phyloP scores from a whole-genome alignment of 148 eudicot species.

The Spergularia marina region DNA sequence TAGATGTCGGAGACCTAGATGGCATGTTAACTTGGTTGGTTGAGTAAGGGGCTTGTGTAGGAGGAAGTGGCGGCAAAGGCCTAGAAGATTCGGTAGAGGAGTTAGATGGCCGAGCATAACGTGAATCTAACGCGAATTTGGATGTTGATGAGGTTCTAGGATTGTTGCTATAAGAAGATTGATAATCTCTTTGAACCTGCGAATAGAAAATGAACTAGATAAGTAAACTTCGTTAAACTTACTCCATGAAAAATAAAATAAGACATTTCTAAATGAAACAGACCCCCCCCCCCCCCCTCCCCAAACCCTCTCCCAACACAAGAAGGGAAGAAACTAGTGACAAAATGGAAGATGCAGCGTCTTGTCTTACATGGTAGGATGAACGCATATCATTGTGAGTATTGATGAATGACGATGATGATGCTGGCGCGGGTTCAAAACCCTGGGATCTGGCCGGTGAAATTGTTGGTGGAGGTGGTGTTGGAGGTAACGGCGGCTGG shows the following conservation, averaged over 20 bases:
- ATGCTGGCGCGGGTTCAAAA: constrained; percentile 41
- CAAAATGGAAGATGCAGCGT: constrained; percentile 1
- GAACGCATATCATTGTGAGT: constrained; percentile 47
- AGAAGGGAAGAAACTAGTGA: background rate
- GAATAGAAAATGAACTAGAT: constrained; percentile 12
- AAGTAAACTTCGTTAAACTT: background rate
- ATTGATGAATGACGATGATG: constrained; percentile 47
- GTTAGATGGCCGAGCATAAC: constrained; percentile 45
- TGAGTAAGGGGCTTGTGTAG: constrained; percentile 86
- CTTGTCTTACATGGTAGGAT: constrained; percentile 58
- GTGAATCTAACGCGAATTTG: constrained; percentile 39
- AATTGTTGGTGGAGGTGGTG: constrained; percentile 75
- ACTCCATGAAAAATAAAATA: background rate
- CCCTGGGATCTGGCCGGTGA: constrained; percentile 52
- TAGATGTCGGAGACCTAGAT: constrained; percentile 47
- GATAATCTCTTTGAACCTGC: constrained; percentile 62
- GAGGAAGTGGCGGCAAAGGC: constrained; percentile 92
- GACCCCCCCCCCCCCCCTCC: background rate
- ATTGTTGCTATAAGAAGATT: constrained; percentile 35
- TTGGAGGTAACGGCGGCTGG: constrained; percentile 99
- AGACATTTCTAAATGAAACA: background rate
- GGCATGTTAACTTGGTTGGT: constrained; percentile 30
- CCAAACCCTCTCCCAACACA: background rate
- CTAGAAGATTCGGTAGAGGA: constrained; percentile 59
- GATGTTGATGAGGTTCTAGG: constrained; percentile 34